Base-by-base conservation (phyloP, 169 alveolate species). In the Eimeria necatrix region DNA sequence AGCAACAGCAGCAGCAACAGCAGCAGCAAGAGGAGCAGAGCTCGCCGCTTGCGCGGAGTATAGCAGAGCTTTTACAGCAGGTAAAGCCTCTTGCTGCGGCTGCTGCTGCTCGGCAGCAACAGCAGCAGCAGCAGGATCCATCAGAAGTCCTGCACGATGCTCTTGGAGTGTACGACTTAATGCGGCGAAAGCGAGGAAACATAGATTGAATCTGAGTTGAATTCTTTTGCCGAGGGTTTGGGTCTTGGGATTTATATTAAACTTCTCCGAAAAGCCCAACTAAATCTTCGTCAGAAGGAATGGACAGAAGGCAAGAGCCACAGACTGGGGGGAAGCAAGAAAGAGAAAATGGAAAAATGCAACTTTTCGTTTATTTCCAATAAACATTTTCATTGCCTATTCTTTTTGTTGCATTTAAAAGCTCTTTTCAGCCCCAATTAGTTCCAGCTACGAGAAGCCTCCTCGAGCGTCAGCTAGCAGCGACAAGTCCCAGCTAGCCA, bases 21-120 rank as follows among this genome's bases (percentile, higher is more conserved):
- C 74, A 81, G 90, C 74, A 81, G 90, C 46, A 49, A 60, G 49
- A 22, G 64, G 73, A 81, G 68, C 68, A 56, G 2, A 18, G 20
- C 24, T 12, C 52, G 73, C 18, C 53, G 52, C 90, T 81, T 49
- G 22, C 22, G 6, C 0, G 4, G 16, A 18, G 73, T 12, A 24
- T 81, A n/a, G 70, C 90, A 10, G 73, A 5, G 51, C 52, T 81
- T n/a, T 8, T 81, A 3, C 56, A n/a, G 74, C 60, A 10, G 20
- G 73, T 81, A 71, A 52, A 51, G 90, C 90, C 90, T 53, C 90
- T 81, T 52, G 90, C 90, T 22, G 90, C 90, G 6, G 73, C 90
- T 52, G 90, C 73, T 53, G 90, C 90, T 81, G 74, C 70, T n/a
- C 90, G 59, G 74, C 90, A 81, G 90, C 90, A 53, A 74, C 74